Base-by-base conservation (phyloP, 2,329 filamentous ascomycete genomes). In the Xylariomycetidae sp. region DNA sequence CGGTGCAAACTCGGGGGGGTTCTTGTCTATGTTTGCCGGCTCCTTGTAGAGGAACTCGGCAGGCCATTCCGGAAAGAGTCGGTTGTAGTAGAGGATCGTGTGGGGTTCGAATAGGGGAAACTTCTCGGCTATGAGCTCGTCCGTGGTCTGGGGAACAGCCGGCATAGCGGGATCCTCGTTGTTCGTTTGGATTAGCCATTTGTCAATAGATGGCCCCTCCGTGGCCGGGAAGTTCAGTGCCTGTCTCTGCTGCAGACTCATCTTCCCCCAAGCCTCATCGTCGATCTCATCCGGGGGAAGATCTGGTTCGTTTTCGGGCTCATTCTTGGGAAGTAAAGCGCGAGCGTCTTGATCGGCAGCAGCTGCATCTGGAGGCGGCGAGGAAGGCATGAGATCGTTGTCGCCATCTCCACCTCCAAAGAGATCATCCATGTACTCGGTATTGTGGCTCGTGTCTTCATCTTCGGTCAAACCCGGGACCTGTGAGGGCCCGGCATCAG, bases 71-170 rank as follows among this genome's bases (percentile, higher is more conserved):
- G 87, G 87, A 22, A 98, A 77, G 5, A 97, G 69, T 40, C 88
- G 80, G 49, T 86, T 84, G 66, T 89, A 96, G 26, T 80, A 78
- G 17, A 92, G 77, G 13, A 85, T 76, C 23, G 80, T 75, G 23
- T 87, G 79, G 31, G 80, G 79, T 44, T 87, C 77, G 57, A 90
- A 97, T 7, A 77, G 73, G 2, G 92, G 90, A 66, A 85, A 97
- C 15, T 86, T 73, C 25, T 85, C 81, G 47, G 84, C 82, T 33
- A 95, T 72, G 2, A 89, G 67, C 41, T 94, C 87, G 44, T 83
- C 76, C 15, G 80, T 73, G 16, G 80, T 85, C 58, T 87, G 81
- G 3, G 82, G 79, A 1, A 82, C 78, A 4, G 81, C 76, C 2
- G 84, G 83, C 34, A 82, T 77, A 23, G 78, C 64, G 39, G 69